A percentile compares a stretch with the other conserved stretches of the same genome.
Conservation (phyloP, 2,329 filamentous ascomycete species). For the Neonectria hederae region DNA sequence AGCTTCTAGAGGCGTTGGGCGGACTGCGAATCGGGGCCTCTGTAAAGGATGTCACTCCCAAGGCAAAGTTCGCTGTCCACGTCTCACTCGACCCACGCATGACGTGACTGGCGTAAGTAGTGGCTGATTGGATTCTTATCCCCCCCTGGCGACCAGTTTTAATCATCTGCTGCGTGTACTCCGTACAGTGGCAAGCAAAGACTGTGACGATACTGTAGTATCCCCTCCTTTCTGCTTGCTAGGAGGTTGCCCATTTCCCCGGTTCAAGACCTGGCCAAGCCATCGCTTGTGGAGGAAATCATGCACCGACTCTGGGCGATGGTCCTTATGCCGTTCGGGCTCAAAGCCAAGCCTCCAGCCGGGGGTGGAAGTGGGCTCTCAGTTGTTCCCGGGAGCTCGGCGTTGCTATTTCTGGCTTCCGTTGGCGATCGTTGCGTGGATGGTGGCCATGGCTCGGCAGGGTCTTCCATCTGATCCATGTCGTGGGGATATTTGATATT, state of each 20-base stretch:
- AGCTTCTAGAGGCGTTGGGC: neutral
- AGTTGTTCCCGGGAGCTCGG: constrained; percentile 10
- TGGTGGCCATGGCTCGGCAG: constrained; percentile 12
- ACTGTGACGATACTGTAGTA: neutral
- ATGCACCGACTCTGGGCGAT: neutral
- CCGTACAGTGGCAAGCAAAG: neutral
- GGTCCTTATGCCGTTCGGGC: constrained; percentile 7
- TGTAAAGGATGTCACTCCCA: neutral
- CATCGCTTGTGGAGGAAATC: neutral
- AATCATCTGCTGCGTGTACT: neutral
- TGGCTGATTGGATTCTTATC: constrained; percentile 2
- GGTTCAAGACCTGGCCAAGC: neutral
- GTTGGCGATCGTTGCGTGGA: constrained; percentile 9
- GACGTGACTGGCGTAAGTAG: constrained; percentile 21
- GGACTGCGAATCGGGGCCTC: neutral
- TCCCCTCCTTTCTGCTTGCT: neutral
- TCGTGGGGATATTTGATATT: constrained; percentile 1
- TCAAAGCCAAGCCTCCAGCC: constrained; percentile 16
- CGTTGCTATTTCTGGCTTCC: constrained; percentile 32
- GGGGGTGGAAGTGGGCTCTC: constrained; percentile 15
- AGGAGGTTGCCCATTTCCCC: neutral
- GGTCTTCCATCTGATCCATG: neutral
- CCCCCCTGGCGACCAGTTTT: neutral
- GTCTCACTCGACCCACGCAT: constrained; percentile 30
- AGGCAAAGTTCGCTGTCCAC: constrained; percentile 21